Base-by-base conservation (phyloP, 441 rosid species). In the Populus hybrid region DNA sequence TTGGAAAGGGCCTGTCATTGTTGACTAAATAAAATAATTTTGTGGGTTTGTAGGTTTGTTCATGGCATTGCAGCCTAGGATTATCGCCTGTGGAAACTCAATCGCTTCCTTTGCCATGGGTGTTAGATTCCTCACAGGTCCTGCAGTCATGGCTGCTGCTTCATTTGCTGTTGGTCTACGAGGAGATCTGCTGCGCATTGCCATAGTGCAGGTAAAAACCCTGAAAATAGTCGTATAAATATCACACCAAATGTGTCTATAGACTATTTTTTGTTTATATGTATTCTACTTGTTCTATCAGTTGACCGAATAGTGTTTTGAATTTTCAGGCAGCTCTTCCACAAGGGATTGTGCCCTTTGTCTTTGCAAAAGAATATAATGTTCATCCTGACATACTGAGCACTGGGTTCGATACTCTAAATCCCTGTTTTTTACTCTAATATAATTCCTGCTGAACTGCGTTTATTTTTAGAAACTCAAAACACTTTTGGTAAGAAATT, bases 271-370 rank as follows among this genome's bases (percentile, higher is more conserved):
- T 26, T 34, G 3, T 21, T 28, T 3, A 30, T 30, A 30, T 30
- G 32, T 30, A 30, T 30, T 3, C 32, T 30, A 30, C 32, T 30
- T 30, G 32, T 30, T 30, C 32, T 30, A 30, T 30, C 32, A 30
- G 32, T 30, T 30, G 32, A 30, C 32, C 4, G 9, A 9, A 70
- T 23, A 9, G 10, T 23, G 35, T 75, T 71, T 14, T 30, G 16
- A 70, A 79, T 66, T 72, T 80, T 76, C 90, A 95, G 98, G 99
- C 99, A 36, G 97, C 99, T 77, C 92, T 95, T 77, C 99, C 99
- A 0, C 99, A 95, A 84, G 99, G 99, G 61, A 95, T 95, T 21
- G 98, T 95, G 38, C 98, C 99, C 9, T 95, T 95, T 53, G 99
- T 95, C 50, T 95, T 95, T 71, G 97, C 98, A 0, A 95, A 94